Evolutionary conservation across 129 eudicot genomes (phyloP), one percentile per base, ranked within the genome.

Genomic region (Tagetes erecta): DNA sequence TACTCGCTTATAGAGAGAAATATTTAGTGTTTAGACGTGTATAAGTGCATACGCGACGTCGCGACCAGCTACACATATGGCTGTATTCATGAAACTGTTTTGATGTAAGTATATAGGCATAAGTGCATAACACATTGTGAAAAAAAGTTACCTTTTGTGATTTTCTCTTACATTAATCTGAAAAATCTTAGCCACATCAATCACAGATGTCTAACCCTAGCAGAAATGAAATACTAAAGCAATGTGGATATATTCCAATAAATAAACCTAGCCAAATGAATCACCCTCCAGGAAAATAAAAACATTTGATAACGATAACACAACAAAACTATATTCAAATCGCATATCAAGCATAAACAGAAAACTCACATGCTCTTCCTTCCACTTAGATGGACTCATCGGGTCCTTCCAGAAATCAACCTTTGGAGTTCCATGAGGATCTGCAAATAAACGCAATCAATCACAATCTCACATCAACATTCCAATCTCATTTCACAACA

Each of bases 401-500:
- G 84, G 80, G 40, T 80, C 84, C 35, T 80, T 62, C 84, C 84
- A 80, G 11, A 80, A 68, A 53, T 74, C 79, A 59, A 80, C 80
- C 64, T 9, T 74, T n/a, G 80, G 34, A 44, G 75, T 50, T 80
- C 84, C 84, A 59, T 80, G 84, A 68, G 10, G 76, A 80, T 75
- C 83, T 79, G 68, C 68, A 79, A 73, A 55, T 20, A 66, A 80
- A 27, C 79, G 77, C 58, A 41, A 47, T 59, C 67, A 41, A n/a
- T 62, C 49, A 57, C 34, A 57, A 13, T 68, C 1, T 56, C 44
- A 50, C 34, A 63, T n/a, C 72, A 1, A 63, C 49, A 58, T 3
- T 4, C 64, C 33, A 64, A 49, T 64, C 78, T 45, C 36, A n/a
- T 31, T 35, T 55, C 68, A 57, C 12, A 5, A 41, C 13, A 57